Conservation (phyloP, 805 yeast species). For the Candida qinlingensis region DNA sequence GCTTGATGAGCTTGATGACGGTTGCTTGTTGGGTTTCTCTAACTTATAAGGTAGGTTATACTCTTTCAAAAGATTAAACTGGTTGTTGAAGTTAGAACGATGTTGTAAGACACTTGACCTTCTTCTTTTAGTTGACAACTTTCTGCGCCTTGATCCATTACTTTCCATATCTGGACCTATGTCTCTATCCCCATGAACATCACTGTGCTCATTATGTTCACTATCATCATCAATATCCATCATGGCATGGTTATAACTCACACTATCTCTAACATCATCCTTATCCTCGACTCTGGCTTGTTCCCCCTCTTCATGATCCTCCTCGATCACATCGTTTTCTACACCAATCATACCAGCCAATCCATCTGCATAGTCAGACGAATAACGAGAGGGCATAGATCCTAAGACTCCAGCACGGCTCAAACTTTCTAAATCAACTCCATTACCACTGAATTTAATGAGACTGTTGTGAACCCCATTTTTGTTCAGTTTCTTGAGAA, state of each 20-base stretch:
- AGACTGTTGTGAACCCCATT: not conserved
- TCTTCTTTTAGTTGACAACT: not conserved
- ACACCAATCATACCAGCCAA: not conserved
- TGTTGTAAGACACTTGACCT: not conserved
- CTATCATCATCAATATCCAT: constrained; percentile 17
- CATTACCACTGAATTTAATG: not conserved
- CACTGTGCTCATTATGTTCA: constrained; percentile 10
- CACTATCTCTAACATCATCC: not conserved
- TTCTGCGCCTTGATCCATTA: not conserved
- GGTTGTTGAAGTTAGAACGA: not conserved
- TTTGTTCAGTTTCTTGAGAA: not conserved
- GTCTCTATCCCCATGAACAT: constrained; percentile 6
- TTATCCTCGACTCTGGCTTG: not conserved
- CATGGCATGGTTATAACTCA: constrained; percentile 9
- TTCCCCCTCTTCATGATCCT: not conserved
- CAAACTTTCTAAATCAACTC: not conserved
- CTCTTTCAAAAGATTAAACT: not conserved
- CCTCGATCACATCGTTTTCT: not conserved
- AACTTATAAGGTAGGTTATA: constrained; percentile 5
- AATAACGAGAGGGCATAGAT: constrained; percentile 1
- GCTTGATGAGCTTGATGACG: not conserved
- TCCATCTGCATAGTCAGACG: not conserved
- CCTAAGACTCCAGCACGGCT: constrained; percentile 1
- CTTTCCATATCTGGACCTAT: constrained; percentile 1
- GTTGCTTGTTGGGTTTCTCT: not conserved